Evolutionary conservation across 306 rosid species (phyloP), one percentile per base, ranked within the genome.

Genomic region (Glycine soja): DNA sequence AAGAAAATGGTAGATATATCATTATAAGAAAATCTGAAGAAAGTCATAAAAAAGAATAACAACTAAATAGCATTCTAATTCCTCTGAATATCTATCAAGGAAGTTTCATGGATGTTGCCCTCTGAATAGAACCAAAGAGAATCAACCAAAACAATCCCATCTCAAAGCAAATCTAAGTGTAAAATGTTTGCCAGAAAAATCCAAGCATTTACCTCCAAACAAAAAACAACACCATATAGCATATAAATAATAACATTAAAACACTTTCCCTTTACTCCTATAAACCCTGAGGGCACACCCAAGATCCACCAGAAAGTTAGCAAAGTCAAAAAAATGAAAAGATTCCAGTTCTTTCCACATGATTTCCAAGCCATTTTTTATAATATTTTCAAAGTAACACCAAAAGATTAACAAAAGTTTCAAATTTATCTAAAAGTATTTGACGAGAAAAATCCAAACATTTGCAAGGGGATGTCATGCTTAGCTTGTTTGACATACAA

Each of bases 201-300:
- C 47, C 75, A 66, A 69, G 40, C 76, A 66, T 54, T n/a, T 40
- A 6, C 77, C 72, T 75, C 53, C 19, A 15, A 76, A 63, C 77
- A 30, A 62, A 59, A 32, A 68, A 24, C 18, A 51, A 46, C 10
- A 46, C 10, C 38, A 24, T 6, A 46, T 4, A 32, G 32, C 14
- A 57, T 16, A 38, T 56, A 42, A 74, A 38, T n/a, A 10, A 12
- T 4, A 43, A 8, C 36, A 47, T 11, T 47, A 10, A 11, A 56
- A 57, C 59, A 61, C 46, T 43, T 38, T 13, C 3, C 65, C 42
- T n/a, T 34, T 10, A 18, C 9, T 74, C 30, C 79, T 11, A 58
- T 11, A 75, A 59, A 9, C 59, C 66, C 58, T 4, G 42, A 0
- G 13, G 56, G 58, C n/a, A 45, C 7, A 8, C n/a, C 57, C 9